phyloP scores from a whole-genome alignment of 2,329 filamentous ascomycete genomes.

The Ophiostoma piceae region DNA sequence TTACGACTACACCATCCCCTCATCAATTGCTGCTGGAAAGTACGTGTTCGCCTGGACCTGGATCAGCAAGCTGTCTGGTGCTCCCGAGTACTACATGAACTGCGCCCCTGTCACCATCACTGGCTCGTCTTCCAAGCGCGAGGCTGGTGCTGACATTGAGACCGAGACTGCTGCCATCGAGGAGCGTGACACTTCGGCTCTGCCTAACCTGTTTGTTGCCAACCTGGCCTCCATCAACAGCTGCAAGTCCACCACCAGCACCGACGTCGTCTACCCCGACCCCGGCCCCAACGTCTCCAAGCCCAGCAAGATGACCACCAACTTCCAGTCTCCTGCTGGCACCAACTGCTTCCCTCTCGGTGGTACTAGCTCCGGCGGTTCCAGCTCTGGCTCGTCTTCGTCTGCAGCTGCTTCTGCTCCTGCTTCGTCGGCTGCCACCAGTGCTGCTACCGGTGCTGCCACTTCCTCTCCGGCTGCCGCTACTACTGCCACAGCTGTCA shows the following conservation, averaged over 20 bases:
- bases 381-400: constrained; percentile 31
- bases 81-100: constrained; percentile 65
- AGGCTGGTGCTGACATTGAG: constrained; percentile 34
- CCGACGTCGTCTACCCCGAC: constrained; percentile 30
- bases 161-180: constrained; percentile 34
- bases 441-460: not conserved
- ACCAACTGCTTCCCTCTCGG: constrained; percentile 27
- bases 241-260: constrained; percentile 28
- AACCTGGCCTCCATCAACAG: constrained; percentile 40
- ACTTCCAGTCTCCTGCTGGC: constrained; percentile 25
- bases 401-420: constrained; percentile 11
- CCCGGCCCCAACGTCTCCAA: constrained; percentile 30
- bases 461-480: not conserved
- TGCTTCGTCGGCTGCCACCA: not conserved
- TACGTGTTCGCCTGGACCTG: constrained; percentile 58
- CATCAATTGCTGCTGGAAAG: constrained; percentile 32
- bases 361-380: not conserved
- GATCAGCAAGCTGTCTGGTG: constrained; percentile 54
- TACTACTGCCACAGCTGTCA: not conserved
- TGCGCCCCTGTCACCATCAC: constrained; percentile 54
- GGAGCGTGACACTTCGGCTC: constrained; percentile 25
- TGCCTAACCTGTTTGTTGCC: constrained; percentile 56
- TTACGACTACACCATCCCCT: constrained; percentile 32
- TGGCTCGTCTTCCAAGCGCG: constrained; percentile 27
- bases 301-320: constrained; percentile 27